Percentiles rank a stretch among this genome's conserved stretches.
phyloP scores from a whole-genome alignment of 306 rosid species.

The Quercus wislizeni region DNA sequence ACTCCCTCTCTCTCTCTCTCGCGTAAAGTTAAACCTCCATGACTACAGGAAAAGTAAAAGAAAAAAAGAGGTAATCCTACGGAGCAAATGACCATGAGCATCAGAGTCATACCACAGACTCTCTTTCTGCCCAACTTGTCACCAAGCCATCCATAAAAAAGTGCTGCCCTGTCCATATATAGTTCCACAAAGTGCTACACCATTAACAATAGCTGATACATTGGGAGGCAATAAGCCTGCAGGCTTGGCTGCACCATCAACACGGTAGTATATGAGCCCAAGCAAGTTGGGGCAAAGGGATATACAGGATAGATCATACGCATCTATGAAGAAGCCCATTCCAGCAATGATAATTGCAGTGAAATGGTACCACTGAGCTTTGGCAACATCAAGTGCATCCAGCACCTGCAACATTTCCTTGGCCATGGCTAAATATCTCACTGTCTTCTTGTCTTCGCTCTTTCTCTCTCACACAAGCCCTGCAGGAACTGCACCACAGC shows the following conservation, averaged over 20 bases:
- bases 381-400: constrained; percentile 37
- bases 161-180: constrained; percentile 30
- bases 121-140: constrained; percentile 45
- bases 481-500: neutral
- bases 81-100: constrained; percentile 40
- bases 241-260: constrained; percentile 34
- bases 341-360: constrained; percentile 39
- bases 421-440: constrained; percentile 27
- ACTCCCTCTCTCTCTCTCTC: too few relatives aligned
- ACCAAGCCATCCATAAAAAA: constrained; percentile 51
- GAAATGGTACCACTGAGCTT: constrained; percentile 41
- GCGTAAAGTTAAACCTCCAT: too few relatives aligned
- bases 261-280: constrained; percentile 45
- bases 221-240: constrained; percentile 42
- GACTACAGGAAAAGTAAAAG: too few relatives aligned
- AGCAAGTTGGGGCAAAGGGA: constrained; percentile 45
- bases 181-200: constrained; percentile 39
- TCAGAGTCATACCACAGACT: constrained; percentile 40
- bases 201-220: constrained; percentile 42
- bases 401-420: constrained; percentile 26
- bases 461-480: neutral
- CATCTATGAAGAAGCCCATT: constrained; percentile 54
- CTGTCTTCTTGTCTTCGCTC: neutral
- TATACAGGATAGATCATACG: constrained; percentile 45
- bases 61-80: neutral